These are phyloP conservation scores for Sporisorium reilianum DNA, from an alignment of 1,284 basidiomycete species.

Conservation along the genomic window DNA sequence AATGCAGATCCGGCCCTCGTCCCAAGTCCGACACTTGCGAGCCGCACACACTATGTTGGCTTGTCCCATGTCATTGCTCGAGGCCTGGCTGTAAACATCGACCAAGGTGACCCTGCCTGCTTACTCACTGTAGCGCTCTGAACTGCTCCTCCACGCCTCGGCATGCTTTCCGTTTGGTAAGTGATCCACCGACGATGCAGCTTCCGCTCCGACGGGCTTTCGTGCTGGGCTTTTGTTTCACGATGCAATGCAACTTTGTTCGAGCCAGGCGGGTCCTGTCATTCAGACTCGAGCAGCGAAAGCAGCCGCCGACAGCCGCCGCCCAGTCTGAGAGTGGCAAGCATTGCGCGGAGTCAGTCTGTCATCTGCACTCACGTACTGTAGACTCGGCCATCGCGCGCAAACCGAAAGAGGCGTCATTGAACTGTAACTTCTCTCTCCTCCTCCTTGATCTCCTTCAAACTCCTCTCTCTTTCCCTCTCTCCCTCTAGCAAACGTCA, in stretches of 20 bases:
- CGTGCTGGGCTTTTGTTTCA: slow-evolving; percentile 1
- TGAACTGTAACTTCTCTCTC: slow-evolving; percentile 26
- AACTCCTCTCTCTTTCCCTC: not conserved
- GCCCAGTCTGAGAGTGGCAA: not conserved
- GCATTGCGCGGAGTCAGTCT: slow-evolving; percentile 4
- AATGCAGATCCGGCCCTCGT: slow-evolving; percentile 24
- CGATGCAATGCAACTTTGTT: slow-evolving; percentile 2
- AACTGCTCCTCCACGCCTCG: not conserved
- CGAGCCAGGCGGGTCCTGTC: not conserved
- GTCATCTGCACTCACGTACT: too few relatives aligned
- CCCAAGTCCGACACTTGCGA: slow-evolving; percentile 15
- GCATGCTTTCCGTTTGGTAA: not conserved
- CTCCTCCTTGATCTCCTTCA: not conserved
- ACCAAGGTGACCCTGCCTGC: not conserved
- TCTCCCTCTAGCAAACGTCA: not conserved
- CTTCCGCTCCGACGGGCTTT: slow-evolving; percentile 6
- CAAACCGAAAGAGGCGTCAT: slow-evolving; percentile 15
- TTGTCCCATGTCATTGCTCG: too few relatives aligned
- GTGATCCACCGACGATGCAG: not conserved
- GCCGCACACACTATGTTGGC: not conserved
- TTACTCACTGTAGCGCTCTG: too few relatives aligned
- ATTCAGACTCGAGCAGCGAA: not conserved
- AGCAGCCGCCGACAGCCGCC: not conserved
- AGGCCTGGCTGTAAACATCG: slow-evolving; percentile 1
- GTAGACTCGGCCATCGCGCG: slow-evolving; percentile 16